Base-by-base conservation (phyloP, 2,329 filamentous ascomycete species). In the Aspergillus novofumigatus region DNA sequence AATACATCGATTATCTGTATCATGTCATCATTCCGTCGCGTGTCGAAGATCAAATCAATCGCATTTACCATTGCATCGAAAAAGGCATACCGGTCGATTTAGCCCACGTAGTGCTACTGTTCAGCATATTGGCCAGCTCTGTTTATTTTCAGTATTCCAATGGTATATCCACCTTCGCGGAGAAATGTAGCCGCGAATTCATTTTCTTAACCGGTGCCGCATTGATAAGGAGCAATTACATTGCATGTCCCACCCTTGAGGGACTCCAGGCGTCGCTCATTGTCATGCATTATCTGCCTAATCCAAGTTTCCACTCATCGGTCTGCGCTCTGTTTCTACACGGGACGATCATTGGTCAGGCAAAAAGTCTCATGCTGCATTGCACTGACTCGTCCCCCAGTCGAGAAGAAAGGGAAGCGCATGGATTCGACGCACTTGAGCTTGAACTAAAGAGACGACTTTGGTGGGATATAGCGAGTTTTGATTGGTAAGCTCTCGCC, bases 381-480 rank as follows among this genome's bases (percentile, higher is more conserved):
- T 59, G 66, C 4, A 54, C 72, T 9, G 75, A 77, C 53, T 65
- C 63, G 1, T 63, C 66, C 1, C 53, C 47, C 10, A 58, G 42
- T 25, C 57, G 52, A 0, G 55, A 65, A 10, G 62, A 62, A n/a
- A 59, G 62, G 10, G 60, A 56, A n/a, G 53, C 47, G 1, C 56
- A 53, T n/a, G 51, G 48, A 1, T 58, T 55, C 21, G 62, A 72
- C 38, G 55, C 56, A 5, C 55, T 69, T 4, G 66, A 72, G 6
- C 26, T 72, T 21, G 77, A 78, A 56, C 59, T 76, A 4, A 73
- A 70, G 21, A 67, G 77, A n/a, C 67, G 77, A 1, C 60, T 76
- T 1, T 78, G 75, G 74, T 79, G 77, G 77, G 73, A 78, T 52
- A 57, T 78, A 14, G 67, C 65, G 2, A 69, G 74, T 0, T 76